Base-by-base conservation (phyloP, 2,329 filamentous ascomycete genomes). In the Penicillium sclerotiorum region DNA sequence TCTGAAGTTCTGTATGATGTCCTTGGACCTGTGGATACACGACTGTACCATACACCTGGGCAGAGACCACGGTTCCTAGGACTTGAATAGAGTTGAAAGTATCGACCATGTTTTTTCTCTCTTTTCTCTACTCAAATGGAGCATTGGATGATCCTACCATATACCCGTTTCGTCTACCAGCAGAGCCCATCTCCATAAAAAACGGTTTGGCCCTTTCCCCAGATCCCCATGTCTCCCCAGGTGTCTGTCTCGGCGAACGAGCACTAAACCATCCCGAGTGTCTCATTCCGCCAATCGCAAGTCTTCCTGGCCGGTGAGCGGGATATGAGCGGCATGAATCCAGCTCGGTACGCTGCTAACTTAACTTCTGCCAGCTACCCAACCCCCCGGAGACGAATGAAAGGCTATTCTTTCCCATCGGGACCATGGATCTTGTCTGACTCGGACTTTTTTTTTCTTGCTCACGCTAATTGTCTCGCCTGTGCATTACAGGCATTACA, bases 401-500 rank as follows among this genome's bases (percentile, higher is more conserved):
- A 36, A n/a, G 8, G 27, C 33, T 21, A 18, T 23, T 17, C 11
- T 15, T 22, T 23, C 11, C 18, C 23, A 30, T 22, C 35, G 22
- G 3, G 13, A 11, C 30, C 5, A 7, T 12, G 25, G 25, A 7
- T 28, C 12, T 28, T 28, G 7, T 7, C 12, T 28, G 7, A 32
- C 13, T 13, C 5, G 5, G 15, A 8, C 30, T 41, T 20, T 38
- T 38, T 15, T 9, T 9, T 20, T 18, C 13, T 20, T 36, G 15
- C 12, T n/a, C 21, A 49, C 46, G 38, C 46, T 40, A 52, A 50
- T 15, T n/a, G 32, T 57, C 44, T 50, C 38, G 40, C 43, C 20
- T n/a, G n/a, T n/a, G n/a, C n/a, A n/a, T n/a, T n/a, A n/a, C n/a
- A n/a, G n/a, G n/a, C n/a, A n/a, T n/a, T n/a, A n/a, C n/a, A 38